Evolutionary conservation across 2,329 filamentous ascomycete species (phyloP).

Genomic region (Tolypocladium guangdongense): DNA sequence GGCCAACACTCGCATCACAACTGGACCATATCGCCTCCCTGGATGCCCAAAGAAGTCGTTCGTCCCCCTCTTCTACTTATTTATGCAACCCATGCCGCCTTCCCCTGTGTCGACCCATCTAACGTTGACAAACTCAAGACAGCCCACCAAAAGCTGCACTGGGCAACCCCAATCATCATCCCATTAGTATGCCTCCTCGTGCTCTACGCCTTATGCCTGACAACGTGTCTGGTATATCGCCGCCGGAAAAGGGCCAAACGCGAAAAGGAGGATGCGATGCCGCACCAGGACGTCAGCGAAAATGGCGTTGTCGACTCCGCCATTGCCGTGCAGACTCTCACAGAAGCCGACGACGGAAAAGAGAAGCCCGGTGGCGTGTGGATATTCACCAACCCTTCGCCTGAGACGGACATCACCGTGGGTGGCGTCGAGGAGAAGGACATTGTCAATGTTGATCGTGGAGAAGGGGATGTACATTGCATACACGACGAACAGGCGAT

Average conservation of each 20-base stretch:
- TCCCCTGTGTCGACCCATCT: background rate
- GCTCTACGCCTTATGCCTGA: slow-evolving; percentile 16
- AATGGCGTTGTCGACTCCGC: slow-evolving; percentile 13
- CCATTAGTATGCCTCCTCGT: slow-evolving; percentile 17
- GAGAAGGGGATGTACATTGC: background rate
- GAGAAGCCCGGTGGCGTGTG: slow-evolving; percentile 6
- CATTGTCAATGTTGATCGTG: background rate
- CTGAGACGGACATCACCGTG: background rate
- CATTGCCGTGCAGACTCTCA: slow-evolving; percentile 9
- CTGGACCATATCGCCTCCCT: slow-evolving; percentile 21
- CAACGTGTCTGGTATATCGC: slow-evolving; percentile 16
- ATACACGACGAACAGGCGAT: background rate
- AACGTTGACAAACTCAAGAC: slow-evolving; percentile 9
- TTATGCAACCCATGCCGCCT: background rate
- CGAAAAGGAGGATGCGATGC: slow-evolving; percentile 6
- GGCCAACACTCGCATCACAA: slow-evolving; percentile 10
- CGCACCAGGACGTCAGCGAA: slow-evolving; percentile 6
- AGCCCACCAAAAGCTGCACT: slow-evolving; percentile 8
- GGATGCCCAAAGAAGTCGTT: slow-evolving; percentile 13
- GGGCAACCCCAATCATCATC: slow-evolving; percentile 18
- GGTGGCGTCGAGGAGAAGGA: background rate
- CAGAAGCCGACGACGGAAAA: slow-evolving; percentile 7
- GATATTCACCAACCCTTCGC: slow-evolving; percentile 1
- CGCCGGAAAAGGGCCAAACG: slow-evolving; percentile 13
- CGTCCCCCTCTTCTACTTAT: background rate